Evolutionary conservation across 2,329 filamentous ascomycete species (phyloP), one percentile per base, ranked within the genome.

Genomic region (Cadophora sp.): DNA sequence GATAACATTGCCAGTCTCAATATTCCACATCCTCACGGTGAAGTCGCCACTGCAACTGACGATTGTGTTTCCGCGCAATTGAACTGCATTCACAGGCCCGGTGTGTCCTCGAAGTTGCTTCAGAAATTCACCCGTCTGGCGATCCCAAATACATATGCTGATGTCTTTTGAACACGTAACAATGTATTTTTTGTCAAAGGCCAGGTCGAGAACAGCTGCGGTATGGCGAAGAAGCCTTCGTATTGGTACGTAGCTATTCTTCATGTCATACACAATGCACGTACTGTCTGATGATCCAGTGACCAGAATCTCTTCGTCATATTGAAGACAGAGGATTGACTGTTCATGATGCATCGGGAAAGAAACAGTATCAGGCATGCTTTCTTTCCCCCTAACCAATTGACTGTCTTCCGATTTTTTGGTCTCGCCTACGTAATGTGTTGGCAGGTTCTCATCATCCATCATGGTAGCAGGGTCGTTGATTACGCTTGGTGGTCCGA

Each of bases 121-220:
- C 58, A 97, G 80, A 56, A 96, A 83, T 11, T 82, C 81, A 43
- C 93, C 92, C 0, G 92, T 96, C 64, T 87, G 81, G 55, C 96
- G 92, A 76, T 97, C 92, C 95, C 95, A 98, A 27, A 99, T 89
- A 76, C 94, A 96, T 76, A 99, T 97, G 70, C 87, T 94, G 48
- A 91, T 89, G 80, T 99, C 96, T 80, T 99, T 99, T 78, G 93
- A 97, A 83, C 96, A 99, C 5, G 95, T 97, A 60, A 98, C 91
- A 74, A 99, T 97, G 80, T 97, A 91, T 73, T 91, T 90, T 71
- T 93, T 88, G 77, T 99, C 94, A 71, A 99, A 95, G 71, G 93
- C 95, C 11, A 99, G 89, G 77, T 99, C 96, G 16, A 99, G 86
- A 47, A 99, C 94, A 61, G 96, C 95, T 4, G 93, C 93, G 6